These are phyloP conservation scores for Truncatella angustata DNA, from an alignment of 2,329 filamentous ascomycete species.

Conservation along the genomic window DNA sequence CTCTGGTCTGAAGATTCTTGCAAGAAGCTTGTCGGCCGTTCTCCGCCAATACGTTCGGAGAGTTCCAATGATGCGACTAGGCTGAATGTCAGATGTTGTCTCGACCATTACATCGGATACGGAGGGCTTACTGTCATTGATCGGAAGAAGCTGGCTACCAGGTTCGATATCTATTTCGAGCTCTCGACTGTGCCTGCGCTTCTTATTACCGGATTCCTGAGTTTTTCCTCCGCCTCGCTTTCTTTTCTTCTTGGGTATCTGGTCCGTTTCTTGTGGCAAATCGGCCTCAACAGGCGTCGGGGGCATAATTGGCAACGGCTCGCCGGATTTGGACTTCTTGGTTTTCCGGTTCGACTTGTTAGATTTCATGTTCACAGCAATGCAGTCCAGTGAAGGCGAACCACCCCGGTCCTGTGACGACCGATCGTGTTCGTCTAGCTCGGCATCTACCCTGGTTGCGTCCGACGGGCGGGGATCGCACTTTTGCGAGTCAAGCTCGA, in stretches of 20 bases:
- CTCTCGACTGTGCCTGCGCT: slow-evolving; percentile 19
- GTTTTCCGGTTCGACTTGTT: slow-evolving; percentile 6
- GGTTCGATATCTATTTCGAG: slow-evolving; percentile 13
- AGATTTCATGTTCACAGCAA: slow-evolving; percentile 19
- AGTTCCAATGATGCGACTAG: slow-evolving; percentile 12
- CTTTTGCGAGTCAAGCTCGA: slow-evolving; percentile 46
- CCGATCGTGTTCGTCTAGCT: slow-evolving; percentile 24
- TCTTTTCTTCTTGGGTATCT: slow-evolving; percentile 23
- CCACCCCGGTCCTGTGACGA: slow-evolving; percentile 15
- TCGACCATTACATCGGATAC: not conserved
- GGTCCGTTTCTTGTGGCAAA: slow-evolving; percentile 19
- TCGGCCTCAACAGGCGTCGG: slow-evolving; percentile 15
- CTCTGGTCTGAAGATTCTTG: slow-evolving; percentile 5
- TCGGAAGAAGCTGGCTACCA: slow-evolving; percentile 17
- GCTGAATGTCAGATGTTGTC: slow-evolving; percentile 12
- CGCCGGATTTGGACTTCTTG: slow-evolving; percentile 13
- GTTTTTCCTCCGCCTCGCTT: slow-evolving; percentile 22
- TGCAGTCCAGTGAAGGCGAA: slow-evolving; percentile 17
- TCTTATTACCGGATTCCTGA: slow-evolving; percentile 23
- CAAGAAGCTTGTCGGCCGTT: slow-evolving; percentile 10
- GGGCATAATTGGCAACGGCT: slow-evolving; percentile 10
- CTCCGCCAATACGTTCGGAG: slow-evolving; percentile 11
- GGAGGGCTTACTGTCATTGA: slow-evolving; percentile 12
- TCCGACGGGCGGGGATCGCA: slow-evolving; percentile 26
- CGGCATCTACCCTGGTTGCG: slow-evolving; percentile 7